Base-by-base conservation (phyloP, 495 filamentous ascomycete species). In the Hypoxylon rickii region DNA sequence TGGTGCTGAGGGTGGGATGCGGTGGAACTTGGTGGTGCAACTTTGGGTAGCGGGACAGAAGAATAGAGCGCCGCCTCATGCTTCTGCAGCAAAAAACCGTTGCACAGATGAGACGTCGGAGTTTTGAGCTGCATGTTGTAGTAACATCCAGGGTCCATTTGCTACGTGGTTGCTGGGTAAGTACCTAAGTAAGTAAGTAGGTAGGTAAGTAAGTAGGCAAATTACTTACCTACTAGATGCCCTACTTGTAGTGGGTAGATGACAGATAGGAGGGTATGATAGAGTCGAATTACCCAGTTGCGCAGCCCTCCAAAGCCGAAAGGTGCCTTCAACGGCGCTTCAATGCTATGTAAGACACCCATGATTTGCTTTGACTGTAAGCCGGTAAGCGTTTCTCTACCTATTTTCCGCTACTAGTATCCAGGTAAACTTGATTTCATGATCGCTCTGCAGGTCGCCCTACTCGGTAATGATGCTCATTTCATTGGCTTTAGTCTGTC, bases 21-120 rank as follows among this genome's bases (percentile, higher is more conserved):
- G 24, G 66, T 69, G 60, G 38, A 38, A 69, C 66, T 4, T n/a
- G n/a, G n/a, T n/a, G n/a, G n/a, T n/a, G n/a, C n/a, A n/a, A n/a
- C n/a, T 41, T 66, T 69, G 59, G 63, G 66, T 69, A 63, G 48
- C 53, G 45, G 58, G 33, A 63, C 41, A 42, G 55, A 39, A 51
- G 7, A 48, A 32, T 18, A 51, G 40, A 38, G 31, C 29, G 31
- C 49, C 50, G 39, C 20, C 50, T 46, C 29, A 49, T 32, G 16
- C 47, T 47, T 59, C 41, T 55, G 22, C 19, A 46, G 48, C 34
- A 38, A 55, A 17, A 41, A 34, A 7, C 18, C 7, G 60, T 59
- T 13, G 26, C 44, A 59, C 55, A 31, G 36, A 39, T 64, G 34
- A 38, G 44, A 64, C 55, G 44, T 49, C 53, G 59, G 59, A 63